Percentiles rank a stretch among this genome's conserved stretches.
These are phyloP conservation scores for Clohesyomyces aquaticus DNA, from an alignment of 495 filamentous ascomycete species.

Conservation along the genomic window DNA sequence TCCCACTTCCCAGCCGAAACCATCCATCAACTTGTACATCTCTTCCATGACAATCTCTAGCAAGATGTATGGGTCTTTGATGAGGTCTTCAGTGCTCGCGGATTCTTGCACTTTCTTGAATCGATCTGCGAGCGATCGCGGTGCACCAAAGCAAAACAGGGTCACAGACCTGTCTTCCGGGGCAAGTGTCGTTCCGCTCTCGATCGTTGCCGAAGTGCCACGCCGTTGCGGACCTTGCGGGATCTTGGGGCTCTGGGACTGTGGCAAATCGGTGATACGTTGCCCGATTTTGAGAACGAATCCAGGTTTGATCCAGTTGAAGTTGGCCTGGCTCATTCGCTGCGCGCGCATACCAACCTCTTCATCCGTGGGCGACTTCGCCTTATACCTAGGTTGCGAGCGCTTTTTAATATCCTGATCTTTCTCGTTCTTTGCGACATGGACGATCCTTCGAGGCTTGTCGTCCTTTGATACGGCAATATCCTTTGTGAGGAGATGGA, in stretches of 20 bases:
- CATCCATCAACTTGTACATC: constrained; percentile 15
- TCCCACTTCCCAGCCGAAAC: constrained; percentile 5
- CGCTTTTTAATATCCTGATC: background rate
- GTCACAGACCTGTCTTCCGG: background rate
- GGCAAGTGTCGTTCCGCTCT: background rate
- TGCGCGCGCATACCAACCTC: background rate
- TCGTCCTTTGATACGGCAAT: constrained; percentile 2
- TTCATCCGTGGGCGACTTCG: too few species aligned
- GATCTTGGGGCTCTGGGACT: constrained; percentile 1
- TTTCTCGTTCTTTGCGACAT: background rate
- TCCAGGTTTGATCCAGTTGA: constrained; percentile 19
- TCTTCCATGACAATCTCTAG: constrained; percentile 18
- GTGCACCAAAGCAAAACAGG: constrained; percentile 21
- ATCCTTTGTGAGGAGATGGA: constrained; percentile 13
- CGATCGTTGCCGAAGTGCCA: background rate
- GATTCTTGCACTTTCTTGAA: background rate
- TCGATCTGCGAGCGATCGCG: background rate
- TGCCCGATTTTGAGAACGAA: constrained; percentile 21
- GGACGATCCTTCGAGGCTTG: constrained; percentile 5
- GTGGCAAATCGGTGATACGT: background rate
- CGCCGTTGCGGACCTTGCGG: too few species aligned
- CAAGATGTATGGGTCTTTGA: constrained; percentile 12
- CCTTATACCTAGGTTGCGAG: too few species aligned
- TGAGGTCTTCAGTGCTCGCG: background rate
- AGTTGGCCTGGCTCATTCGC: constrained; percentile 3